A percentile compares a stretch with the other conserved stretches of the same genome.
Conservation (phyloP, 106 monocot genomes). For the Dendrobium huoshanense region DNA sequence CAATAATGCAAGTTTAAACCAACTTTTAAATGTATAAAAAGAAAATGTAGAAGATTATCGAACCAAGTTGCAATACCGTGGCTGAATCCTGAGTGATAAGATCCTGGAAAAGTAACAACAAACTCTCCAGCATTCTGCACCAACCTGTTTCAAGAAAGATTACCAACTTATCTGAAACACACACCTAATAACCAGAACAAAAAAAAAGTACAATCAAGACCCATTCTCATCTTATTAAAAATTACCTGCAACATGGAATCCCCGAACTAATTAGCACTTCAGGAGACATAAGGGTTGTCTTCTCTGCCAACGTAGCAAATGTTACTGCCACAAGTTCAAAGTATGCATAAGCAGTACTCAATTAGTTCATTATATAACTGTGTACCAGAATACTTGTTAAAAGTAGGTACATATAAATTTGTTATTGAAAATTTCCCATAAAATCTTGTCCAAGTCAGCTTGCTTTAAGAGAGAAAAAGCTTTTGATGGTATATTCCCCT, state of each 20-base stretch:
- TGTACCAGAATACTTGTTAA: neutral
- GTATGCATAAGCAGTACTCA: neutral
- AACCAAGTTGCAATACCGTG: slow-evolving; percentile 48
- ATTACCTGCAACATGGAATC: slow-evolving; percentile 97
- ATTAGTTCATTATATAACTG: neutral
- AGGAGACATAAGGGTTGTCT: slow-evolving; percentile 94
- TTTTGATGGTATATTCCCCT: neutral
- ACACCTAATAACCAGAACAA: neutral
- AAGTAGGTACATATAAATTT: neutral
- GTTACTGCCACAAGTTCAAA: slow-evolving; percentile 54
- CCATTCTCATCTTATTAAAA: slow-evolving; percentile 4
- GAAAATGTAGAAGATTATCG: neutral
- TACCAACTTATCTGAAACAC: slow-evolving; percentile 3
- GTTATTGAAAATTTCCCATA: neutral
- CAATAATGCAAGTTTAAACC: neutral
- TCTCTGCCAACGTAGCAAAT: slow-evolving; percentile 77
- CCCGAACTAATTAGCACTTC: slow-evolving; percentile 79
- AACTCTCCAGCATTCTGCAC: slow-evolving; percentile 98
- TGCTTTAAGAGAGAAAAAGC: neutral
- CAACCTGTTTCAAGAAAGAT: slow-evolving; percentile 42
- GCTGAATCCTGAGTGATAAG: slow-evolving; percentile 95
- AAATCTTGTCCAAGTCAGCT: neutral
- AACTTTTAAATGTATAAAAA: neutral
- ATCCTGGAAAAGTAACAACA: slow-evolving; percentile 95
- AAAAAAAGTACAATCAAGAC: neutral